Evolutionary conservation across 371 early-diverging fungal genomes (phyloP).

Genomic region (Polyrhizophydium stewartii): DNA sequence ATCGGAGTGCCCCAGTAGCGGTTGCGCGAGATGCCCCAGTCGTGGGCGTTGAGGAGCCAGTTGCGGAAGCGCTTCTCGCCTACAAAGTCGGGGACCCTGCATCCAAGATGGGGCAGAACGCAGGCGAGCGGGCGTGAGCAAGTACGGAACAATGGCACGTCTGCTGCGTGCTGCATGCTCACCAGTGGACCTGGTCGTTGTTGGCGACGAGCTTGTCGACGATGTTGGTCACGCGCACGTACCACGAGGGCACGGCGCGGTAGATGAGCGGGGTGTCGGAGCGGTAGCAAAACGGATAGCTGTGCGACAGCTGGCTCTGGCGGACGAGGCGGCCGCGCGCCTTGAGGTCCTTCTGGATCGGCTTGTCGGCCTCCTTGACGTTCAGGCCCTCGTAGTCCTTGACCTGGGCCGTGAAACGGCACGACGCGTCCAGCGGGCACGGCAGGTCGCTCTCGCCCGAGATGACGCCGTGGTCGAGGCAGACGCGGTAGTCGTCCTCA

Average conservation of each 20-base stretch:
- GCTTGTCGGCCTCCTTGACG: conserved; percentile 98
- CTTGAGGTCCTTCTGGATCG: conserved; percentile 91
- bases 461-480: conserved; percentile 80
- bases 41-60: conserved; percentile 98
- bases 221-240: conserved; percentile 89
- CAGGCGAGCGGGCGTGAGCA: too few species aligned
- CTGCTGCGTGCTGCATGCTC: too few species aligned
- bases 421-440: conserved; percentile 95
- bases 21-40: conserved; percentile 99
- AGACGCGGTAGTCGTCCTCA: conserved; percentile 99
- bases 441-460: conserved; percentile 83
- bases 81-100: conserved; percentile 87
- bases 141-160: too few species aligned
- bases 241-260: conserved; percentile 99
- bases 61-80: conserved; percentile 98
- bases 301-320: conserved; percentile 74
- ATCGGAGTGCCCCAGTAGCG: conserved; percentile 99
- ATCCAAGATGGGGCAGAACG: too few species aligned
- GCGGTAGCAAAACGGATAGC: conserved; percentile 73
- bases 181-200: conserved; percentile 92
- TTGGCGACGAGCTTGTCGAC: conserved; percentile 83
- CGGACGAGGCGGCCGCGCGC: conserved; percentile 76
- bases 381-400: conserved; percentile 85
- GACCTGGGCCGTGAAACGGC: conserved; percentile 82
- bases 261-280: conserved; percentile 99